phyloP scores from a whole-genome alignment of 345 rosid species.

The Zanthoxylum bungeanum region DNA sequence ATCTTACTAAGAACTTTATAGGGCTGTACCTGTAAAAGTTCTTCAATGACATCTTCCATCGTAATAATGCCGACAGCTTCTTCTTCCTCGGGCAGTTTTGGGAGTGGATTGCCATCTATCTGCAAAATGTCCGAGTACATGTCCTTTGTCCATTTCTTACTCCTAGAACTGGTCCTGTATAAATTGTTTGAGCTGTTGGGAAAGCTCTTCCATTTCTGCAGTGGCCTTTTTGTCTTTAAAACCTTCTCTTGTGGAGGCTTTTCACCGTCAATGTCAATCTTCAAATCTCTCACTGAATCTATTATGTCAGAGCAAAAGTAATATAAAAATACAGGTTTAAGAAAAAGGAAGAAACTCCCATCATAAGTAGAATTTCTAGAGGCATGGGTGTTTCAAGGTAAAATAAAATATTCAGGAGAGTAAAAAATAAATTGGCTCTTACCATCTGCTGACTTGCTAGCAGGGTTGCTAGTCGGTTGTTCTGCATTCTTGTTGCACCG shows the following conservation, averaged over 20 bases:
- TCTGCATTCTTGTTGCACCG: slow-evolving; percentile 35
- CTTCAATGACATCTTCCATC: slow-evolving; percentile 99
- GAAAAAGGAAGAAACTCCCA: background rate
- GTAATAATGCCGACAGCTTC: slow-evolving; percentile 93
- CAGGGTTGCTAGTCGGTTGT: slow-evolving; percentile 18
- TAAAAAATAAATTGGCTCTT: slow-evolving; percentile 13
- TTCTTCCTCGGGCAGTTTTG: slow-evolving; percentile 73
- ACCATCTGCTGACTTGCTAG: slow-evolving; percentile 27
- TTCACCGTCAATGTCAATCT: slow-evolving; percentile 56
- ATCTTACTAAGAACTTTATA: background rate
- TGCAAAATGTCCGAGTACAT: slow-evolving; percentile 66
- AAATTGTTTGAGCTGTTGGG: slow-evolving; percentile 43
- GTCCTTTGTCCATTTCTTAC: slow-evolving; percentile 75
- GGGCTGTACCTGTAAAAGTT: slow-evolving; percentile 71
- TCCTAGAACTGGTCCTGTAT: slow-evolving; percentile 47
- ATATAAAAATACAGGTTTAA: background rate
- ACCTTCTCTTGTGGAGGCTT: slow-evolving; percentile 43
- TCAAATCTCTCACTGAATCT: slow-evolving; percentile 53
- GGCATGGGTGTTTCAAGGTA: background rate
- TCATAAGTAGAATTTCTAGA: slow-evolving; percentile 1
- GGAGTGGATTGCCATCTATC: slow-evolving; percentile 62
- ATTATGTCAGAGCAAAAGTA: background rate
- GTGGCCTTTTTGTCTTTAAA: slow-evolving; percentile 53
- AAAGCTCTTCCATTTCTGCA: slow-evolving; percentile 86
- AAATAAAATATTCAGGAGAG: background rate